Base-by-base conservation (phyloP, 176 grass and related monocot species). In the Poa pratensis region DNA sequence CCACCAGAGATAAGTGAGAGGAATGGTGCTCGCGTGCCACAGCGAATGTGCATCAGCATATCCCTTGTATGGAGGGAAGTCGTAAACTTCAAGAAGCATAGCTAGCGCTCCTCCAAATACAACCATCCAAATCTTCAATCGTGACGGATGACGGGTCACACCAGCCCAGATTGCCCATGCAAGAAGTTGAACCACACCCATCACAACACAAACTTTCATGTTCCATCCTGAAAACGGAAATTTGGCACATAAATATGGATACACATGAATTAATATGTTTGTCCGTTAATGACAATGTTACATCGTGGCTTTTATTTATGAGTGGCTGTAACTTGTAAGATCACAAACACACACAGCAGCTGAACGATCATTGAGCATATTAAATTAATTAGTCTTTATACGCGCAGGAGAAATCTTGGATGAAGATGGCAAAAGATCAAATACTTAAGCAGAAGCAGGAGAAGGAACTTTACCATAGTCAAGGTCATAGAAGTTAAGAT, bases 401-500 rank as follows among this genome's bases (percentile, higher is more conserved):
- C 34, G 61, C 7, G 23, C 5, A 19, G 34, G 45, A 75, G 48
- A 19, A 32, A 26, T 45, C 37, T 27, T 37, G 17, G 17, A 18
- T 22, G 87, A 73, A 14, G 9, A 77, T 73, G 45, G 14, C 9
- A 73, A 64, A 32, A 54, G 0, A 73, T 63, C 10, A 76, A 67
- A 84, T 81, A 40, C 15, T 82, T 59, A 5, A 60, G 64, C 18
- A 77, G 60, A 77, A 87, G 65, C 46, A 77, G 35, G 35, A 37
- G 45, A 76, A 70, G 42, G 45, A 73, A 87, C 10, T 78, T 91
- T 82, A 95, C 96, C 96, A 83, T 98, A 95, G 78, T 94, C 83
- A 66, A 95, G 88, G 24, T 94, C 80, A 18, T 98, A 98, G 77
- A 95, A 98, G 81, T 98, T 98, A 69, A 98, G 96, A 85, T 92